Conservation (phyloP, 2,329 filamentous ascomycete genomes). For the Fusarium sp. region DNA sequence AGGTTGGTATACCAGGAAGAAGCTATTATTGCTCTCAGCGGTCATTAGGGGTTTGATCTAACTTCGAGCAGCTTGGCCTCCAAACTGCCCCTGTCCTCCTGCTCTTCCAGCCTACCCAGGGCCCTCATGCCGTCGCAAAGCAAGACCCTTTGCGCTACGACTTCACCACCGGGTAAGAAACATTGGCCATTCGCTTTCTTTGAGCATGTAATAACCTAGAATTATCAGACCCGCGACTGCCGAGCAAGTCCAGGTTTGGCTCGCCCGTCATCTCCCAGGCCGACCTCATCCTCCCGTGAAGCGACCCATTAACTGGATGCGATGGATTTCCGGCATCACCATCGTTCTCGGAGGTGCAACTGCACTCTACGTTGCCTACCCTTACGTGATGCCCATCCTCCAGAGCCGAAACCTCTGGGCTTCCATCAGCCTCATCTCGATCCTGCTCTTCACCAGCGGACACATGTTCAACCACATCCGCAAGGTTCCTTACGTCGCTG, state of each 20-base stretch:
- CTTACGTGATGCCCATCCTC: constrained; percentile 83
- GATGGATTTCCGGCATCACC: constrained; percentile 75
- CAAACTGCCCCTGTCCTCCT: constrained; percentile 94
- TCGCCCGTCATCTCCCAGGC: constrained; percentile 81
- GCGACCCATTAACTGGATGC: constrained; percentile 89
- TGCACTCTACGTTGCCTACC: constrained; percentile 76
- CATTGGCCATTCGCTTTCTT: background rate
- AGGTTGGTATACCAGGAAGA: constrained; percentile 63
- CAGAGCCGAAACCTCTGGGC: constrained; percentile 97
- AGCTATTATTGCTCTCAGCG: background rate
- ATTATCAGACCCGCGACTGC: constrained; percentile 74
- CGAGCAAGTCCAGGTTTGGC: constrained; percentile 83
- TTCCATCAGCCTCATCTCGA: constrained; percentile 85
- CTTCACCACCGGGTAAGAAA: constrained; percentile 80
- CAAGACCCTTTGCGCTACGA: constrained; percentile 82
- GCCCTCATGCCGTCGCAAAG: constrained; percentile 79
- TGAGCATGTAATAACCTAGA: background rate
- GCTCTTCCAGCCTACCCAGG: constrained; percentile 86
- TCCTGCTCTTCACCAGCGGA: constrained; percentile 93
- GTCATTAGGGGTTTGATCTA: background rate
- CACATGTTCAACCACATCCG: constrained; percentile 99
- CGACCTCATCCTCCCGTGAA: constrained; percentile 81
- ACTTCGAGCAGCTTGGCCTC: constrained; percentile 77
- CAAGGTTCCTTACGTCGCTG: constrained; percentile 91
- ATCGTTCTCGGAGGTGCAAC: constrained; percentile 78